Percentiles rank a stretch among this genome's conserved stretches.
Conservation (phyloP, 805 yeast genomes). For the Kuraishia hungarica region DNA sequence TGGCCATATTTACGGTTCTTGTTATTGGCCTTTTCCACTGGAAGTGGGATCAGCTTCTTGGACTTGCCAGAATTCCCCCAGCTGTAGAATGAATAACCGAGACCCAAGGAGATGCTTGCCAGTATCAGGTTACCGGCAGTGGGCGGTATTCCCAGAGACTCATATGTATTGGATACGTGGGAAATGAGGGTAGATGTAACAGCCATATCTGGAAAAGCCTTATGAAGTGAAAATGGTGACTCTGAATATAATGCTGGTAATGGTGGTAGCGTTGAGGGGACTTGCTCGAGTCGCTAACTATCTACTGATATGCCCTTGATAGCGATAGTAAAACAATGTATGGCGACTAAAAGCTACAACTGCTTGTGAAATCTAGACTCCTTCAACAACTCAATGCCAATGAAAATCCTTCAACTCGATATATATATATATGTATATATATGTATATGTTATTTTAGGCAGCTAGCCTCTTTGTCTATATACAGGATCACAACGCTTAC, state of each 20-base stretch:
- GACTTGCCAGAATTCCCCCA: not conserved
- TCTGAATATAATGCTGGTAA: no score
- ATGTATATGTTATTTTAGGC: no score
- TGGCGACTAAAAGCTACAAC: no score
- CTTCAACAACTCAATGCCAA: not conserved
- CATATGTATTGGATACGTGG: not conserved
- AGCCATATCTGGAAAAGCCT: not conserved
- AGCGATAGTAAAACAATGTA: not conserved
- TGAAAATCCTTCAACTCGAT: not conserved
- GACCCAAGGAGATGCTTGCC: not conserved
- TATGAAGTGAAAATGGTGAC: not conserved
- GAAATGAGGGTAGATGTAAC: not conserved
- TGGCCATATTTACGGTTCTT: slow-evolving; percentile 37
- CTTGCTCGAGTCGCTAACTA: not conserved
- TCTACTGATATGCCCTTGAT: not conserved
- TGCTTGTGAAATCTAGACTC: not conserved
- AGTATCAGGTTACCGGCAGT: not conserved
- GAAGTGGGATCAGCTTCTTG: slow-evolving; percentile 13
- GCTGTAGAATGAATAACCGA: not conserved
- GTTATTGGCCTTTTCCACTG: slow-evolving; percentile 29
- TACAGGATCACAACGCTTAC: not conserved
- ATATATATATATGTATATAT: no score
- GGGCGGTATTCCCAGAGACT: not conserved
- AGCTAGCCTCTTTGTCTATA: not conserved
- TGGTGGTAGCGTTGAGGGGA: not conserved